phyloP scores from a whole-genome alignment of 768 basidiomycete genomes.

The Mrakia hoshinonis region DNA sequence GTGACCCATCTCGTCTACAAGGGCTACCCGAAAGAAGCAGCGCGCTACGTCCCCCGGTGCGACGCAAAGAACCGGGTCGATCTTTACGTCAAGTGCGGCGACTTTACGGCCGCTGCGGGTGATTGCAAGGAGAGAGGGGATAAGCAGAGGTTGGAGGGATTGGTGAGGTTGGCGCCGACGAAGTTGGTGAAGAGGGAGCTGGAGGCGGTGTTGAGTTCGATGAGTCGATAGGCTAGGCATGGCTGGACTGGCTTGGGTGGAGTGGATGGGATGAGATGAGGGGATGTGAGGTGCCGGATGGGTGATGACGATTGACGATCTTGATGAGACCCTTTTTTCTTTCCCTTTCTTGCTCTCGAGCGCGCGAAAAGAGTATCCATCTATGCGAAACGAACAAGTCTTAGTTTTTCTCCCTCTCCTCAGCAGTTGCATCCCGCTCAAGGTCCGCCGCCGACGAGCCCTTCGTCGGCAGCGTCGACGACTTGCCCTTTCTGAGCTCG shows the following conservation, averaged over 20 bases:
- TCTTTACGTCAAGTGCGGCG: conserved; percentile 79
- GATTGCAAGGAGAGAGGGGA: conserved; percentile 86
- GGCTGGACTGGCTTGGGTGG: not conserved
- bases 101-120: conserved; percentile 77
- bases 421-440: too few relatives aligned
- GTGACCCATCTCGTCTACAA: conserved; percentile 60
- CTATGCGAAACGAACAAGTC: too few relatives aligned
- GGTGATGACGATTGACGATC: not conserved
- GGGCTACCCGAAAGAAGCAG: conserved; percentile 67
- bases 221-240: conserved; percentile 14
- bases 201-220: conserved; percentile 19
- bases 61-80: conserved; percentile 75
- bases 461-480: too few relatives aligned
- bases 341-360: not conserved
- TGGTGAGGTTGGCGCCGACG: conserved; percentile 32
- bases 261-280: not conserved
- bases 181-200: conserved; percentile 25
- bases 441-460: too few relatives aligned
- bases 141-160: conserved; percentile 74
- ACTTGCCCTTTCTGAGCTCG: too few relatives aligned
- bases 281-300: not conserved
- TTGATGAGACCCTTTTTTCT: too few relatives aligned
- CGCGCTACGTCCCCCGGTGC: conserved; percentile 68
- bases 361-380: not conserved
- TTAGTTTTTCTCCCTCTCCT: too few relatives aligned